These are phyloP conservation scores for Coleophoma cylindrospora DNA, from an alignment of 2,329 filamentous ascomycete species.

Conservation along the genomic window DNA sequence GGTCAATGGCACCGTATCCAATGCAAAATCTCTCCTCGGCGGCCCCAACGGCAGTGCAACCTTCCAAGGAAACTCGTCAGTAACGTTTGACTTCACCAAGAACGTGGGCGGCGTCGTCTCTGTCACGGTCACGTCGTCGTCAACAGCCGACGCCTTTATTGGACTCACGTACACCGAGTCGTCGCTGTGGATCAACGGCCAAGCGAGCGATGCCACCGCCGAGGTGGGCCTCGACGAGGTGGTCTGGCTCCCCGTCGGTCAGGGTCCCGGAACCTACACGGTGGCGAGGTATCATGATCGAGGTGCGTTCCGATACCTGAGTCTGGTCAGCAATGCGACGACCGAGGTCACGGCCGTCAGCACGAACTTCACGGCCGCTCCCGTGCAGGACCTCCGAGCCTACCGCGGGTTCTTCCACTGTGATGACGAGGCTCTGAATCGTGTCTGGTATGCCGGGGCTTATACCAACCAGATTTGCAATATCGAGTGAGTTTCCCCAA, in stretches of 20 bases:
- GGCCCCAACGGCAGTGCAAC: conserved; percentile 4
- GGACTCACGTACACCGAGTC: conserved; percentile 34
- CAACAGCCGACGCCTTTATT: conserved; percentile 24
- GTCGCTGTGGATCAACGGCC: conserved; percentile 40
- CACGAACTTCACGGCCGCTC: conserved; percentile 36
- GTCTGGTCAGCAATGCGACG: conserved; percentile 35
- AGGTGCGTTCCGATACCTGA: conserved; percentile 41
- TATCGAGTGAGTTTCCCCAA: conserved; percentile 17
- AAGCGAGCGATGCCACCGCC: conserved; percentile 39
- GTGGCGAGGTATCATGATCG: conserved; percentile 34
- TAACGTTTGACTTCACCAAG: conserved; percentile 32
- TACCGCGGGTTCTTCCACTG: conserved; percentile 22
- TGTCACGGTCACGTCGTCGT: conserved; percentile 25
- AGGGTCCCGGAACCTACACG: conserved; percentile 31
- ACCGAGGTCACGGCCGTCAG: conserved; percentile 30
- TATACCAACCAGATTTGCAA: conserved; percentile 25
- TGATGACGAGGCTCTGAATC: conserved; percentile 28
- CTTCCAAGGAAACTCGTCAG: conserved; percentile 26
- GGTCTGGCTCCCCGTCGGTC: conserved; percentile 37
- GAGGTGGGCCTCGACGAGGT: conserved; percentile 40
- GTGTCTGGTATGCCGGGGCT: conserved; percentile 31
- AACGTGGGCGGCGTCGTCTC: conserved; percentile 34
- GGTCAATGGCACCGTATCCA: conserved; percentile 25
- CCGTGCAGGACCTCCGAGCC: conserved; percentile 21
- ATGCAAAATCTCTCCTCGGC: conserved; percentile 10